Conservation (phyloP, 2,329 filamentous ascomycete genomes). For the Alternaria dauci region DNA sequence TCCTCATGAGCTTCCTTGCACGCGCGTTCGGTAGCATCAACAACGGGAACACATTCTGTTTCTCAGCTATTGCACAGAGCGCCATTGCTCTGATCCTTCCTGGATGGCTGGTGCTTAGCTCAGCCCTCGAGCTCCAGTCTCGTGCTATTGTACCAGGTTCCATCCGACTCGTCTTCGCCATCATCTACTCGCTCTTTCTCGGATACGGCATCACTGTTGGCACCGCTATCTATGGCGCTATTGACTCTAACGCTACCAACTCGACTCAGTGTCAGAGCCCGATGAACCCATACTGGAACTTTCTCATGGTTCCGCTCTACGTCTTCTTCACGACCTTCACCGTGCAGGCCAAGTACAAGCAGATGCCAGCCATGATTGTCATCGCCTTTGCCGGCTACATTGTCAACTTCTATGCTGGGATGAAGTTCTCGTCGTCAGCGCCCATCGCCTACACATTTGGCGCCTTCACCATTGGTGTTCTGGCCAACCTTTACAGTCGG, state of each 20-base stretch:
- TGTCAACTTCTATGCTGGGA: conserved; percentile 77
- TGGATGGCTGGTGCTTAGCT: conserved; percentile 58
- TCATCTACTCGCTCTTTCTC: conserved; percentile 61
- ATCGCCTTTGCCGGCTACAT: conserved; percentile 77
- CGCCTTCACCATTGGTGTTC: conserved; percentile 75
- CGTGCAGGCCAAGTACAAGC: conserved; percentile 81
- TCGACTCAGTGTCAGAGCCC: conserved; percentile 53
- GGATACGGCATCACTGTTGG: conserved; percentile 61
- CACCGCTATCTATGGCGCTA: conserved; percentile 57
- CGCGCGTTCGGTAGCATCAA: conserved; percentile 58
- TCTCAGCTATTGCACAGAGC: conserved; percentile 59
- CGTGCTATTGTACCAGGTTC: conserved; percentile 58
- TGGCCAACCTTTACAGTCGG: conserved; percentile 80
- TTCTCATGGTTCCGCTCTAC: conserved; percentile 79
- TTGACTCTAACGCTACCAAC: conserved; percentile 56
- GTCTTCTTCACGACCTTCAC: conserved; percentile 74
- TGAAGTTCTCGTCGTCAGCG: conserved; percentile 71
- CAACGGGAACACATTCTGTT: conserved; percentile 55
- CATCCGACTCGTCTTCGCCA: conserved; percentile 60
- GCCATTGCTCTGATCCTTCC: conserved; percentile 60
- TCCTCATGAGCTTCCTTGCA: conserved; percentile 58
- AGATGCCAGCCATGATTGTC: conserved; percentile 76
- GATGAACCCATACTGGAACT: conserved; percentile 64
- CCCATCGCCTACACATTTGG: conserved; percentile 80
- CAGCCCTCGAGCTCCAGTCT: conserved; percentile 58